Conservation (phyloP, 768 basidiomycete genomes). For the Boletus pseudopeckii region DNA sequence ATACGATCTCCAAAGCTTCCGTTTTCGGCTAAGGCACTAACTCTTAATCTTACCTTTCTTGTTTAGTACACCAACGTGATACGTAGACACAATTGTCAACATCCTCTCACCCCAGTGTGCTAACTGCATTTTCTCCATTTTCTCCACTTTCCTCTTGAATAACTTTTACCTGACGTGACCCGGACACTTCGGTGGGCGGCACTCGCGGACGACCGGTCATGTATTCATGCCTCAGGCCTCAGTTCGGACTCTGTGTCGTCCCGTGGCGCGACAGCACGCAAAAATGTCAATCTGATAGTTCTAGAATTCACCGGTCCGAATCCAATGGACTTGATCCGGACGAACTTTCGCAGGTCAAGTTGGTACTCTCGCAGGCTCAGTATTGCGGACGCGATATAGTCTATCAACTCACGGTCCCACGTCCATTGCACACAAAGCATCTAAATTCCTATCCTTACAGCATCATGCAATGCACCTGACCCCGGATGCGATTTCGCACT, state of each 20-base stretch:
- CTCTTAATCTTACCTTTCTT: constrained; percentile 13
- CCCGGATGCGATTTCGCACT: background rate
- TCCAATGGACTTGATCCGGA: too few species aligned
- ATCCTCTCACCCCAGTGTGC: too few species aligned
- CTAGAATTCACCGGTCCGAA: too few species aligned
- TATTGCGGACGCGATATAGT: background rate
- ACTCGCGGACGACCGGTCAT: background rate
- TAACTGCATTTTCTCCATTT: too few species aligned
- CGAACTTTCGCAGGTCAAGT: background rate
- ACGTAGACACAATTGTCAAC: background rate
- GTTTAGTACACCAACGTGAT: background rate
- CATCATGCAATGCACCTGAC: background rate
- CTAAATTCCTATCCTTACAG: background rate
- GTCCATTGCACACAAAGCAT: background rate
- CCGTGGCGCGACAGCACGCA: background rate
- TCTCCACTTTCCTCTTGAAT: too few species aligned
- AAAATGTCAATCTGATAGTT: too few species aligned
- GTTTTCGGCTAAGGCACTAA: constrained; percentile 3
- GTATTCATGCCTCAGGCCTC: too few species aligned
- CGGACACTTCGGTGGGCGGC: too few species aligned
- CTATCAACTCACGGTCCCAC: background rate
- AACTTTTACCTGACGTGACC: too few species aligned
- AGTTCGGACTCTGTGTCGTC: background rate
- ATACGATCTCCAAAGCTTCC: constrained; percentile 17
- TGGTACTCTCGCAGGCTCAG: background rate